Evolutionary conservation across 192 early-diverging fungal genomes (phyloP).

Genomic region (Ambispora gerdemannii): DNA sequence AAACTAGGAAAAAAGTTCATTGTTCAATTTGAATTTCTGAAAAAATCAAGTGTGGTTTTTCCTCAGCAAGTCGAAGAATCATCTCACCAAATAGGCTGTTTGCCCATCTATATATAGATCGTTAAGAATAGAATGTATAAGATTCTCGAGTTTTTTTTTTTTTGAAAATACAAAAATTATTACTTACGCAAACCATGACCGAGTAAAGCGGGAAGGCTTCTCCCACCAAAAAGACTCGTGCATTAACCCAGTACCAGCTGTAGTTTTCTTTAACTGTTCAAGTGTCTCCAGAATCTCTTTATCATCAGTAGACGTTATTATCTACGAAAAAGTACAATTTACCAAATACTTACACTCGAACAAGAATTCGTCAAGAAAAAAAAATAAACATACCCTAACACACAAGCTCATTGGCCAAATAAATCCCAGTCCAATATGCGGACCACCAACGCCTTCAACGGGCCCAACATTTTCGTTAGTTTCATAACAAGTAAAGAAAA

Average conservation of each 20-base stretch:
- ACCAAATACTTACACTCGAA: no score
- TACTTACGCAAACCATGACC: constrained; percentile 4
- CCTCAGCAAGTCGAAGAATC: constrained; percentile 30
- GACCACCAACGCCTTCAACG: constrained; percentile 55
- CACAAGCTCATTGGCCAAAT: constrained; percentile 68
- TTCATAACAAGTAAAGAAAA: constrained; percentile 60
- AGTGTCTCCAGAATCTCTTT: constrained; percentile 55
- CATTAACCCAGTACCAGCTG: constrained; percentile 58
- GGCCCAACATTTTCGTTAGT: not conserved
- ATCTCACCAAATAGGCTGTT: constrained; percentile 57
- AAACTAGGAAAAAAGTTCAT: no score
- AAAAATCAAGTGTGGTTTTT: constrained; percentile 27
- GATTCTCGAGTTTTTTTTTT: constrained; percentile 18
- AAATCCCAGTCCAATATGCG: constrained; percentile 54
- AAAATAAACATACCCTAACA: not conserved
- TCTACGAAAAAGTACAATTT: no score
- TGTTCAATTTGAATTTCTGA: no score
- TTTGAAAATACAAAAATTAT: not conserved
- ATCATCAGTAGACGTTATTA: constrained; percentile 44
- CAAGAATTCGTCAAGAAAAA: no score
- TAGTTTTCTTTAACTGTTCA: constrained; percentile 49
- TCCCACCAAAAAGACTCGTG: constrained; percentile 60
- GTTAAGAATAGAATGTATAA: constrained; percentile 51
- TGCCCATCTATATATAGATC: constrained; percentile 62
- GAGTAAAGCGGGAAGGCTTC: constrained; percentile 15